These are phyloP conservation scores for Chlamydomonas sp. DNA, from an alignment of 139 green algal genomes.

Conservation along the genomic window DNA sequence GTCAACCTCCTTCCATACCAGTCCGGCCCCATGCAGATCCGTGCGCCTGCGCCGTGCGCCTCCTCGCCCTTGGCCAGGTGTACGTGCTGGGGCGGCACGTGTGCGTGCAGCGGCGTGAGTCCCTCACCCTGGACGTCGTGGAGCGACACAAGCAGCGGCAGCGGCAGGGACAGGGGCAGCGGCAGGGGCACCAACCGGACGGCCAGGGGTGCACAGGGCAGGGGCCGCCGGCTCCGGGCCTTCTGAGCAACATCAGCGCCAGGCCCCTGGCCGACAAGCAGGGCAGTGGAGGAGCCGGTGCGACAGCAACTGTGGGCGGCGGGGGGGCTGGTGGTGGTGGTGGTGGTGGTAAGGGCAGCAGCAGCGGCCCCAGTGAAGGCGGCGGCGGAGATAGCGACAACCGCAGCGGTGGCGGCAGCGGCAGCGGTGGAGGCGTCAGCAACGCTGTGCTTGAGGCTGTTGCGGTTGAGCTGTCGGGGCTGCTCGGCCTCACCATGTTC, in stretches of 20 bases:
- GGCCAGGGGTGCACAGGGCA: too few species aligned
- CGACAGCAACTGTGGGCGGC: too few species aligned
- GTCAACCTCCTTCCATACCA: too few species aligned
- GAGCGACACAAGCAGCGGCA: too few species aligned
- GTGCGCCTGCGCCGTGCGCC: background rate
- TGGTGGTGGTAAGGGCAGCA: background rate
- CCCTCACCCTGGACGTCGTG: background rate
- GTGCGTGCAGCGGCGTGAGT: constrained; percentile 17
- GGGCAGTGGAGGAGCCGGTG: background rate
- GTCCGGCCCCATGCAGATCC: background rate
- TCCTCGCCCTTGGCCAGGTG: background rate
- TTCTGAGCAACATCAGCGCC: background rate
- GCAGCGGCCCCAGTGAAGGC: background rate
- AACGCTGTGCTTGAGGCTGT: background rate
- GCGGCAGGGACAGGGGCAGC: background rate
- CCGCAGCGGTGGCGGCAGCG: too few species aligned
- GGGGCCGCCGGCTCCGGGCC: too few species aligned
- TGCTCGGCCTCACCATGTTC: constrained; percentile 20
- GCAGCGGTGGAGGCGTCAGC: too few species aligned
- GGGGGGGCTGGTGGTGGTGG: background rate
- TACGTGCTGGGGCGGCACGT: constrained; percentile 32
- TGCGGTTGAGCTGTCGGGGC: background rate
- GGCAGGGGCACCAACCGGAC: background rate
- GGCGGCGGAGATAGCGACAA: background rate
- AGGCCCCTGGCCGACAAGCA: background rate